Conservation (phyloP, 2,329 filamentous ascomycete species). For the Stagonosporopsis rhizophila region DNA sequence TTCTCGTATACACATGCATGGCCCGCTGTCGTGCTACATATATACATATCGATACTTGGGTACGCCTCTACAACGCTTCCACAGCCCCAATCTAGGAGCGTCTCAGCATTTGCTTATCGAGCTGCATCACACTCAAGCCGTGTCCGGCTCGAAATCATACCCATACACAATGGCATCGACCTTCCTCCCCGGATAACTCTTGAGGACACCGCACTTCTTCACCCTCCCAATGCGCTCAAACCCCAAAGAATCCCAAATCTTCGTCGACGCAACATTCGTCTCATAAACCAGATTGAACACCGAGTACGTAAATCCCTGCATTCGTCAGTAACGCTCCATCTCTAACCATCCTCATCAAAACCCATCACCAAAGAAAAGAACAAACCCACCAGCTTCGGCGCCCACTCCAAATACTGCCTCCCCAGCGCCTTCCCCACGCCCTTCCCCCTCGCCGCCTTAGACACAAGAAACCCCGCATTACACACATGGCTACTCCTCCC, state of each 20-base stretch:
- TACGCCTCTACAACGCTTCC: no score
- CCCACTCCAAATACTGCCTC: constrained; percentile 54
- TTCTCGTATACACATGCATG: no score
- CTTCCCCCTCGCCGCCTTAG: constrained; percentile 46
- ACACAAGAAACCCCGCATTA: constrained; percentile 59
- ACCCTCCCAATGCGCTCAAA: constrained; percentile 87
- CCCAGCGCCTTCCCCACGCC: constrained; percentile 54
- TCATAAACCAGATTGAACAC: constrained; percentile 92
- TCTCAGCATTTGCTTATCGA: not conserved
- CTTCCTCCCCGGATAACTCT: constrained; percentile 18
- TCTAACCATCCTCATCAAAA: no score
- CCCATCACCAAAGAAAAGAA: no score
- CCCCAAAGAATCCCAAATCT: constrained; percentile 59
- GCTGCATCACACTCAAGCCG: no score
- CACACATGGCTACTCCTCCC: constrained; percentile 85
- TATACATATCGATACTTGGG: no score
- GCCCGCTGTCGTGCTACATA: no score
- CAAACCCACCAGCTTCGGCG: constrained; percentile 47
- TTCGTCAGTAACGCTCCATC: not conserved
- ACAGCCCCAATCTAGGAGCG: no score
- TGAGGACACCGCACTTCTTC: constrained; percentile 43
- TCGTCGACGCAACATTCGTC: constrained; percentile 81
- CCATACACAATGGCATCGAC: constrained; percentile 22
- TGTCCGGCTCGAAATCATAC: constrained; percentile 17
- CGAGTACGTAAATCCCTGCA: constrained; percentile 78